A percentile compares a stretch with the other conserved stretches of the same genome.
Conservation (phyloP, 148 eudicot species). For the Linanthus parryae region DNA sequence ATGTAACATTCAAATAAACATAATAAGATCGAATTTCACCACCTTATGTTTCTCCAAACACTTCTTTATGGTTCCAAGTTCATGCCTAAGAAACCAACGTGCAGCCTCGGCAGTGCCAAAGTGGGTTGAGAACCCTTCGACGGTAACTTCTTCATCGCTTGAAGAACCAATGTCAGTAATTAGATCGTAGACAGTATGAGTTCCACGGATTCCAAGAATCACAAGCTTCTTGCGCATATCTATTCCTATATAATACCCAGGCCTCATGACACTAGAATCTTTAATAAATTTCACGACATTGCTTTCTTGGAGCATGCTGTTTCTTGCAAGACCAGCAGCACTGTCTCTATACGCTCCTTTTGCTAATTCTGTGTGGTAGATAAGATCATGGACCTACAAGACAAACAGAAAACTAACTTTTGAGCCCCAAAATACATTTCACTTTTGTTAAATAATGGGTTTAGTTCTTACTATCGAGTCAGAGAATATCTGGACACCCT, state of each 20-base stretch:
- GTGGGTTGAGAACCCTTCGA: slow-evolving; percentile 79
- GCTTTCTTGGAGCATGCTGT: slow-evolving; percentile 90
- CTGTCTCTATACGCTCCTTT: slow-evolving; percentile 67
- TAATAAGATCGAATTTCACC: slow-evolving; percentile 13
- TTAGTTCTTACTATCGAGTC: slow-evolving; percentile 49
- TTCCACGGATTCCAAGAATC: slow-evolving; percentile 94
- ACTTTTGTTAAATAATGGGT: slow-evolving; percentile 4
- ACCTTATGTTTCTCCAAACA: slow-evolving; percentile 75
- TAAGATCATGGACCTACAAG: slow-evolving; percentile 72
- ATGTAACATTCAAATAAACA: not conserved
- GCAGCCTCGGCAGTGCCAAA: slow-evolving; percentile 98
- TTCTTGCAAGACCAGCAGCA: slow-evolving; percentile 64
- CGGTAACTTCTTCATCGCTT: slow-evolving; percentile 69
- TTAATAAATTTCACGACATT: slow-evolving; percentile 70
- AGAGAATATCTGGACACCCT: slow-evolving; percentile 65
- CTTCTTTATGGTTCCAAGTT: slow-evolving; percentile 64
- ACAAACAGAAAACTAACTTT: slow-evolving; percentile 1
- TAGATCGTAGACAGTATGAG: slow-evolving; percentile 82
- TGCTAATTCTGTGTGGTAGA: slow-evolving; percentile 85
- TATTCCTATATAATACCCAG: slow-evolving; percentile 89
- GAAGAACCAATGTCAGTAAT: slow-evolving; percentile 84
- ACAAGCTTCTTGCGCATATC: slow-evolving; percentile 78
- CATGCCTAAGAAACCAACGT: slow-evolving; percentile 88
- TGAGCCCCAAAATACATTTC: not conserved
- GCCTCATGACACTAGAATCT: slow-evolving; percentile 76